Evolutionary conservation across 352 stramenopile genomes (phyloP).

Genomic region (Phytophthora europaea): DNA sequence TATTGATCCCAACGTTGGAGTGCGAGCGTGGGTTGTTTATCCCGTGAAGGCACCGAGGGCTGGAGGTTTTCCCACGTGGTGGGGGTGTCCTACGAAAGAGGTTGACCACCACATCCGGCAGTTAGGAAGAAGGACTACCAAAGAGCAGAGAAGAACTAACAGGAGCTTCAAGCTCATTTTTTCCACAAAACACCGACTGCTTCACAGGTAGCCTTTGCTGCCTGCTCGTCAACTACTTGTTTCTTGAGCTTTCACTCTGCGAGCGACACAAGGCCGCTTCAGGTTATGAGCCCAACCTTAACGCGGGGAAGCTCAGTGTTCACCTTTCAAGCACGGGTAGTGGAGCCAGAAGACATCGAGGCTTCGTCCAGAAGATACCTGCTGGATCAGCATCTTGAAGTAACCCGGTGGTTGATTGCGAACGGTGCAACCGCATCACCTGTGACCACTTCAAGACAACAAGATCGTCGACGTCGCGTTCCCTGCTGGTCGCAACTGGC

Average conservation of each 20-base stretch:
- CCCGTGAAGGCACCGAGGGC: neutral
- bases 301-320: no score
- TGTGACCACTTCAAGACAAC: no score
- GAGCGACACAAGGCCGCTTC: neutral
- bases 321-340: no score
- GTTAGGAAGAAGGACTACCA: neutral
- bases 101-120: neutral
- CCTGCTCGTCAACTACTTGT: neutral
- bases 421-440: no score
- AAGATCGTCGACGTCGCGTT: neutral
- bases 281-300: neutral
- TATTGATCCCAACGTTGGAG: neutral
- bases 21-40: constrained; percentile 11
- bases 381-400: no score
- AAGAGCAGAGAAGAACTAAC: constrained; percentile 1
- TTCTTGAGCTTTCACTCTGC: constrained; percentile 12
- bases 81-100: neutral
- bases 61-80: neutral
- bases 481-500: neutral
- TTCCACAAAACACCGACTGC: constrained; percentile 12
- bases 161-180: constrained; percentile 7
- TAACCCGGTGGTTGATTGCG: no score
- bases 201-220: constrained; percentile 6
- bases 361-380: no score
- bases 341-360: no score